phyloP scores from a whole-genome alignment of 2,329 filamentous ascomycete genomes.

The Aspergillus tubingensis region DNA sequence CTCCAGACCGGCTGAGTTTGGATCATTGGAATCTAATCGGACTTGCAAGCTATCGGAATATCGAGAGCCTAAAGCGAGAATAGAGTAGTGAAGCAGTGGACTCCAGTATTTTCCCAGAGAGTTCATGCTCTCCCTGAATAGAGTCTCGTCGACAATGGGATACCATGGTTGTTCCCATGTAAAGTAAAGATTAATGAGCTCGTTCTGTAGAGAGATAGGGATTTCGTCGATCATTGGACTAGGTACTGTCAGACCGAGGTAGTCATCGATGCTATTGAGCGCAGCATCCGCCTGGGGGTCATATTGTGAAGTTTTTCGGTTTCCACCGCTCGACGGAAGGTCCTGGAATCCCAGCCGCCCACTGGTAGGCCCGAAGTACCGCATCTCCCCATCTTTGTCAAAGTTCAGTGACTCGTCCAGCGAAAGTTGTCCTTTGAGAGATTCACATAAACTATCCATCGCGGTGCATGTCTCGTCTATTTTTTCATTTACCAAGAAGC shows the following conservation, averaged over 20 bases:
- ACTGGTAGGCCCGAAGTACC: constrained; percentile 42
- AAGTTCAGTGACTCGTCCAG: constrained; percentile 41
- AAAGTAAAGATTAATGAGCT: constrained; percentile 40
- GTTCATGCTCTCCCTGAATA: constrained; percentile 36
- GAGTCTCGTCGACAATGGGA: constrained; percentile 38
- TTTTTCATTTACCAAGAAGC: not conserved
- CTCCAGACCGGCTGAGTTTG: constrained; percentile 35
- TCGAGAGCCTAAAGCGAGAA: constrained; percentile 35
- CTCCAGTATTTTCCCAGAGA: constrained; percentile 34
- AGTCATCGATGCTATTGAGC: constrained; percentile 1
- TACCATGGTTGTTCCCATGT: constrained; percentile 42
- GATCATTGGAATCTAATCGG: constrained; percentile 31
- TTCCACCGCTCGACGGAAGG: constrained; percentile 10
- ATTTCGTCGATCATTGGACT: constrained; percentile 6
- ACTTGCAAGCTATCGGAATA: constrained; percentile 36
- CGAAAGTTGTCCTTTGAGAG: constrained; percentile 36
- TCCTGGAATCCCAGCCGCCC: constrained; percentile 37
- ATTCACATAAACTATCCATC: constrained; percentile 24
- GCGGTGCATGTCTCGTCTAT: constrained; percentile 8
- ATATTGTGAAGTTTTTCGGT: not conserved
- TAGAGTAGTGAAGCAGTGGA: constrained; percentile 21
- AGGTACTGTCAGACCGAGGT: not conserved
- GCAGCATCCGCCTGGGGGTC: not conserved
- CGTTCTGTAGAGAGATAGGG: constrained; percentile 28
- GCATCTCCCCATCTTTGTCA: constrained; percentile 37